Percentiles rank a stretch among this genome's conserved stretches.
These are phyloP conservation scores for Leccinum truebloodii DNA, from an alignment of 768 basidiomycete genomes.

Conservation along the genomic window DNA sequence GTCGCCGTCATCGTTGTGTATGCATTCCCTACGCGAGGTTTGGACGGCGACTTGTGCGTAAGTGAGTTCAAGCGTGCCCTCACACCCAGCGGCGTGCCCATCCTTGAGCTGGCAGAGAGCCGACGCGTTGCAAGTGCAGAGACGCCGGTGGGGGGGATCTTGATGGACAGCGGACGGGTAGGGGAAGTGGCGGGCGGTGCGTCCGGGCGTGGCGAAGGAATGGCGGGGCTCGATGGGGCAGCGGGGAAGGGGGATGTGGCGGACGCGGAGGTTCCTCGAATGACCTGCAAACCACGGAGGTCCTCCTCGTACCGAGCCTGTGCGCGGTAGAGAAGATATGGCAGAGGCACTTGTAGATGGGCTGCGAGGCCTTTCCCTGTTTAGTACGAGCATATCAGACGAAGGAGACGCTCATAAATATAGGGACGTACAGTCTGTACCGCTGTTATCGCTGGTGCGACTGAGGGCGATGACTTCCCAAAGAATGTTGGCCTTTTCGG, in stretches of 20 bases:
- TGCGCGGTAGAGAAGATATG: slow-evolving; percentile 82
- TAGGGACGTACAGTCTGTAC: slow-evolving; percentile 70
- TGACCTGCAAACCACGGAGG: slow-evolving; percentile 73
- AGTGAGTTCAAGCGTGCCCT: slow-evolving; percentile 73
- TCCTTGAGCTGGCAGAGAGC: slow-evolving; percentile 43
- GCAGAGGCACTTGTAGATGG: slow-evolving; percentile 78
- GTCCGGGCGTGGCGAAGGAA: slow-evolving; percentile 14
- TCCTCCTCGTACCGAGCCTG: slow-evolving; percentile 86
- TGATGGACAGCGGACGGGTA: slow-evolving; percentile 25
- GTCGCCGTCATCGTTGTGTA: background rate
- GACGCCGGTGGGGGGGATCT: slow-evolving; percentile 19
- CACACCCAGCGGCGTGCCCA: slow-evolving; percentile 59
- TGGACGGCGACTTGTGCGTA: slow-evolving; percentile 50
- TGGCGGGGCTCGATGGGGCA: slow-evolving; percentile 14
- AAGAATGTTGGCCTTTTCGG: slow-evolving; percentile 80
- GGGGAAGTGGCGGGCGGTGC: slow-evolving; percentile 14
- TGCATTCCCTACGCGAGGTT: slow-evolving; percentile 19
- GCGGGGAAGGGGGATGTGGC: slow-evolving; percentile 29
- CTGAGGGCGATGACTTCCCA: slow-evolving; percentile 88
- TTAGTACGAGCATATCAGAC: background rate
- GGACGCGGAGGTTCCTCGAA: slow-evolving; percentile 55
- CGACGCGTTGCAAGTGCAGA: slow-evolving; percentile 19
- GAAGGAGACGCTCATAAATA: background rate
- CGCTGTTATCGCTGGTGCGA: slow-evolving; percentile 67
- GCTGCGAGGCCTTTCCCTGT: slow-evolving; percentile 83